These are phyloP conservation scores for Sporothrix sp. DNA, from an alignment of 2,329 filamentous ascomycete genomes.

Conservation along the genomic window DNA sequence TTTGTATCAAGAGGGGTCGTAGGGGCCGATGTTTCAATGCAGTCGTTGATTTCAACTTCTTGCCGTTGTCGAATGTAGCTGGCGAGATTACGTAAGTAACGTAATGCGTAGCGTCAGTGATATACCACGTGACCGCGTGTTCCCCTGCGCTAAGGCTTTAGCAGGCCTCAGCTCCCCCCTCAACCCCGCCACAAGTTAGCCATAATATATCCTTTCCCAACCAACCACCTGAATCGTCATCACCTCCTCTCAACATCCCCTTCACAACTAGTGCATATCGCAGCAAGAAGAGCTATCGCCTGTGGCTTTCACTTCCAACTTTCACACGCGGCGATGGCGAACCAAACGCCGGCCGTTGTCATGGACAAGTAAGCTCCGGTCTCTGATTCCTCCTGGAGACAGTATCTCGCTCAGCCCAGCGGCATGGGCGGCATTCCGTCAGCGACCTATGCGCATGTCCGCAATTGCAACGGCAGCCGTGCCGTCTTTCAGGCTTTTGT, in stretches of 20 bases:
- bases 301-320: conserved; percentile 8
- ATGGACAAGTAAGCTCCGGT: conserved; percentile 94
- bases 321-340: conserved; percentile 59
- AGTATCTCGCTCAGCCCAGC: background rate
- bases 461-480: background rate
- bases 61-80: background rate
- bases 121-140: background rate
- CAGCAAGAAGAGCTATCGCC: conserved; percentile 9
- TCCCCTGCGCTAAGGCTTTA: background rate
- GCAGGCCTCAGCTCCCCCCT: conserved; percentile 9
- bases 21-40: background rate
- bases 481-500: background rate
- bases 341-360: conserved; percentile 99
- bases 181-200: too few species aligned
- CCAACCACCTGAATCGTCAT: conserved; percentile 7
- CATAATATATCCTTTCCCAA: too few species aligned
- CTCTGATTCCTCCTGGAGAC: too few species aligned
- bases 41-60: background rate
- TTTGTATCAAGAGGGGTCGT: too few species aligned
- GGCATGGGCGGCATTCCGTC: background rate
- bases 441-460: background rate
- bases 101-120: background rate
- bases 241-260: background rate
- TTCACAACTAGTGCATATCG: background rate
- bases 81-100: conserved; percentile 4